phyloP scores from a whole-genome alignment of 2,329 filamentous ascomycete species.

The Penicillium olsonii region DNA sequence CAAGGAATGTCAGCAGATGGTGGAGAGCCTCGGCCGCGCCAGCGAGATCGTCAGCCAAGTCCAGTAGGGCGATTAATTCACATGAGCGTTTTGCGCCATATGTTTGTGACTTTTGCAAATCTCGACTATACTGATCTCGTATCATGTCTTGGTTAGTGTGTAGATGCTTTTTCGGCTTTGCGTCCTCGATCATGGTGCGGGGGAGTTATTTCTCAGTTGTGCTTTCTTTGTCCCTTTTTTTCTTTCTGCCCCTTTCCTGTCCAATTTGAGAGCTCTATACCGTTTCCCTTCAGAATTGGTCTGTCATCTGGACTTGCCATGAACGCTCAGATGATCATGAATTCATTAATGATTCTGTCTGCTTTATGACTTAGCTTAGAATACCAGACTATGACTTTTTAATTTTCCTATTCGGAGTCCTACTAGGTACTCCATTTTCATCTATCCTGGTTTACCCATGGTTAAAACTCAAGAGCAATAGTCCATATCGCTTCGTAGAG shows the following conservation, averaged over 20 bases:
- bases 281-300: constrained; percentile 19
- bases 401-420: too few species aligned
- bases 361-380: constrained; percentile 18
- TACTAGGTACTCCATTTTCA: too few species aligned
- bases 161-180: constrained; percentile 7
- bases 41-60: constrained; percentile 92
- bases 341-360: constrained; percentile 24
- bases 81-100: constrained; percentile 16
- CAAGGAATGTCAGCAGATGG: constrained; percentile 99
- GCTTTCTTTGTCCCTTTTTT: constrained; percentile 4
- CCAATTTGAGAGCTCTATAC: constrained; percentile 29
- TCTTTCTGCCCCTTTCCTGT: constrained; percentile 13
- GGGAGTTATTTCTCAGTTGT: constrained; percentile 8
- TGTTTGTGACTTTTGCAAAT: constrained; percentile 20
- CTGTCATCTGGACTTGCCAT: constrained; percentile 8
- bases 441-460: too few species aligned
- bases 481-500: too few species aligned
- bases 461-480: too few species aligned
- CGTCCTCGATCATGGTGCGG: constrained; percentile 2
- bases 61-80: constrained; percentile 44
- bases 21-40: constrained; percentile 84
- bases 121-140: constrained; percentile 18
- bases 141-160: constrained; percentile 8
- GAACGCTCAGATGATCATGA: constrained; percentile 20
- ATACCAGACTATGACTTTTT: constrained; percentile 12